Base-by-base conservation (phyloP, 2,329 filamentous ascomycete species). In the Aureobasidium sp. region DNA sequence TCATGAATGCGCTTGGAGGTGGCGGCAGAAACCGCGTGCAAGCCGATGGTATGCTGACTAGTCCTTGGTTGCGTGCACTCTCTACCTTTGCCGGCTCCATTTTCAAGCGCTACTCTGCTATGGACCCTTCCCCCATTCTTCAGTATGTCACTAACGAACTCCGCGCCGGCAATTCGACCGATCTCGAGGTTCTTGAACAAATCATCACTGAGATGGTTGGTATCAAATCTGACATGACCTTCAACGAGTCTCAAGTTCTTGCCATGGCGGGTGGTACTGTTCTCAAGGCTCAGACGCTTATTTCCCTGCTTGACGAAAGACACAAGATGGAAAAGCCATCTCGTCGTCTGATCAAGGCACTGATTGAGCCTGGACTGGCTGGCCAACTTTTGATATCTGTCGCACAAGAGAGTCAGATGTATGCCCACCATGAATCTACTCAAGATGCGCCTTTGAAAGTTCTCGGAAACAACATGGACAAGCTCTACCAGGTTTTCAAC, bases 161-260 rank as follows among this genome's bases (percentile, higher is more conserved):
- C 5, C 83, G 86, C 54, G 83, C 82, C 54, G 89, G 92, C 65
- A 95, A 96, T 67, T 88, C 91, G 0, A 95, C 90, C 10, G 92
- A 97, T 72, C 80, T 99, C 37, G 90, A 96, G 65, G 90, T 99
- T 63, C 78, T 99, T 45, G 89, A 94, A 70, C 91, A 97, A 70
- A 83, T 99, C 63, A 88, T 97, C 57, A 86, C 86, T 39, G 90
- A 89, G 2, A 97, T 99, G 94, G 91, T 90, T 21, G 95, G 95
- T 49, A 92, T 99, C 63, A 87, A 93, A 13, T 86, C 92, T 4
- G 88, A 93, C 63, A 83, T 87, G 58, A 90, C 92, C 69, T 93
- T 96, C 69, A 97, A 90, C 34, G 93, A 99, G 67, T 79, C 86
- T 21, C 92, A 97, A 74, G 83, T 96, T 32, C 79, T 90, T 65